Evolutionary conservation across 2,329 filamentous ascomycete species (phyloP).

Genomic region (Thielaviopsis punctulata): DNA sequence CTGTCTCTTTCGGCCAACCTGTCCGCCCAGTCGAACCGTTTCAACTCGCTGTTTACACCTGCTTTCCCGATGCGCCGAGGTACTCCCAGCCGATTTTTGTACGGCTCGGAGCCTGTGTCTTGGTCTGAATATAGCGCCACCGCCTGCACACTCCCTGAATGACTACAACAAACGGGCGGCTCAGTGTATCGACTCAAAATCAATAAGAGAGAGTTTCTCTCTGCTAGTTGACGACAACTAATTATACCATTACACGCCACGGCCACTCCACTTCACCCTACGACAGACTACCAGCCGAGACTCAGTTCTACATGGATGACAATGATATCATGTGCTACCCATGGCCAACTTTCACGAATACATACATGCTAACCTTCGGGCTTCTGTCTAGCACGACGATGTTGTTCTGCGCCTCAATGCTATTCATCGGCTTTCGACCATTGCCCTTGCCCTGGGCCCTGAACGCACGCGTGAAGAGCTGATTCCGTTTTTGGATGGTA

Average conservation of each 20-base stretch:
- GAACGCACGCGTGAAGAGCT: constrained; percentile 96
- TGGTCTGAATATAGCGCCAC: background rate
- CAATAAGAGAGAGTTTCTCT: too few species aligned
- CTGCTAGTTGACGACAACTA: too few species aligned
- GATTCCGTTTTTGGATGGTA: constrained; percentile 97
- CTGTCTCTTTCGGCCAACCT: background rate
- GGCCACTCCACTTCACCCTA: too few species aligned
- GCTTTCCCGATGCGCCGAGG: background rate
- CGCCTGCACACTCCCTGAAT: background rate
- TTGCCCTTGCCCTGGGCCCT: constrained; percentile 85
- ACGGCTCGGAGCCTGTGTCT: background rate
- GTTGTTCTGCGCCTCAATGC: constrained; percentile 94
- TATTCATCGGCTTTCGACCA: constrained; percentile 94
- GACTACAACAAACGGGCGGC: too few species aligned
- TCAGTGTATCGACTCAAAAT: too few species aligned
- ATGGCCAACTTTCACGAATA: background rate
- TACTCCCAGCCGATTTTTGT: background rate
- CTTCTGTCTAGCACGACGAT: constrained; percentile 66
- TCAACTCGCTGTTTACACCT: background rate
- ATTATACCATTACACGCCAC: background rate
- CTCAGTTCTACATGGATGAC: background rate
- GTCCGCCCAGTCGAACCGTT: background rate
- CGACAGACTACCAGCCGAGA: background rate
- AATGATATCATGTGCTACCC: background rate
- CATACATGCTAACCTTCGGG: background rate